A percentile compares a stretch with the other conserved stretches of the same genome.
These are phyloP conservation scores for Monosporascus sp. DNA, from an alignment of 2,329 filamentous ascomycete genomes.

Conservation along the genomic window DNA sequence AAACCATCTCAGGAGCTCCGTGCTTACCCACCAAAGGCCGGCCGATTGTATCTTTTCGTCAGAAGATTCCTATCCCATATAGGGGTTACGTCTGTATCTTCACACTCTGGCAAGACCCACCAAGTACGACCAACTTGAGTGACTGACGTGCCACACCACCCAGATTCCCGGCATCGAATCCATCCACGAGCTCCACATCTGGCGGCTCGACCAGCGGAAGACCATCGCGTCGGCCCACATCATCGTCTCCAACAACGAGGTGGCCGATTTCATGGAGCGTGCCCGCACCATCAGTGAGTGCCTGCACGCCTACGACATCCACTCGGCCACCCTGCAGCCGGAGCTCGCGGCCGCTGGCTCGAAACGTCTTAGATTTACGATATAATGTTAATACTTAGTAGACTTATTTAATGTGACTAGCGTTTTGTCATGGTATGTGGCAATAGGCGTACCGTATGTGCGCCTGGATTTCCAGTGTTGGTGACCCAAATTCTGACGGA, in stretches of 20 bases:
- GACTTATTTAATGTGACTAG: no score
- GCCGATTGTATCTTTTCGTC: no score
- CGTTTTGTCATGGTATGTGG: no score
- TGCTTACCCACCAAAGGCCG: no score
- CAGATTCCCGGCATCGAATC: conserved; percentile 62
- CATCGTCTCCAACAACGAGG: conserved; percentile 52
- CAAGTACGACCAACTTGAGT: conserved; percentile 5
- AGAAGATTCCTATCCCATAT: not conserved
- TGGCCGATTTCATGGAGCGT: conserved; percentile 55
- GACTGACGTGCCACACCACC: conserved; percentile 1
- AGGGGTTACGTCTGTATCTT: not conserved
- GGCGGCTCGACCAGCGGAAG: conserved; percentile 68
- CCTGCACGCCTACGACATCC: conserved; percentile 68
- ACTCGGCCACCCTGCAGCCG: conserved; percentile 67
- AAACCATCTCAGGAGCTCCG: no score
- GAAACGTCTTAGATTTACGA: no score
- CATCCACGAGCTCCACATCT: conserved; percentile 70
- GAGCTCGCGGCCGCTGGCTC: conserved; percentile 34
- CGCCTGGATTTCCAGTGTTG: no score
- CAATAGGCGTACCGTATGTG: no score
- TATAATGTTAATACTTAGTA: no score
- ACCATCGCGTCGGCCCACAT: conserved; percentile 66
- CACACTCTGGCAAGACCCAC: not conserved
- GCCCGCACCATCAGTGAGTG: conserved; percentile 62
- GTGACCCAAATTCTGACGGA: no score